Conservation (phyloP, 2,329 filamentous ascomycete species). For the Calonectria crousiana region DNA sequence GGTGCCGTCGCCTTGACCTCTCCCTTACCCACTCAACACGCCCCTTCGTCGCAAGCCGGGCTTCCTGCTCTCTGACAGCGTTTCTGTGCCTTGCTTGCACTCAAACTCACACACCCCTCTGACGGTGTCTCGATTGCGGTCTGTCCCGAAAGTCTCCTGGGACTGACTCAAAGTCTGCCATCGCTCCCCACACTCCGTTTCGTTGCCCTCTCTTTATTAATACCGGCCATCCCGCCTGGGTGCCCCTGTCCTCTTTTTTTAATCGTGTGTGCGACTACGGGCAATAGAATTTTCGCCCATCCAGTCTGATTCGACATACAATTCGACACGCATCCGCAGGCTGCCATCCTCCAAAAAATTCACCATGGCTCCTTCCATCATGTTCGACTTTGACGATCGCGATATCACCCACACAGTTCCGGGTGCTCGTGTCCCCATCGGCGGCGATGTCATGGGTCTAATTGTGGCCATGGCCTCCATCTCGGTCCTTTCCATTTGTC, state of each 20-base stretch:
- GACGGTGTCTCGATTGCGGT: constrained; percentile 2
- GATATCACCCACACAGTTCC: constrained; percentile 9
- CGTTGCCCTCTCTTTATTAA: constrained; percentile 15
- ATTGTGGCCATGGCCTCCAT: constrained; percentile 50
- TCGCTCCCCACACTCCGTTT: constrained; percentile 6
- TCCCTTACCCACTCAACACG: not conserved
- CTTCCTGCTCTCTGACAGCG: not conserved
- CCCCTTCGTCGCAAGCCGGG: not conserved
- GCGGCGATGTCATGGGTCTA: constrained; percentile 51
- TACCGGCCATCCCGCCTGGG: constrained; percentile 4
- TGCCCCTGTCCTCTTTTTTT: not conserved
- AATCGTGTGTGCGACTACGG: not conserved
- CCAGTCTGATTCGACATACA: not conserved
- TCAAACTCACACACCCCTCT: constrained; percentile 10
- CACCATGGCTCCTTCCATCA: not conserved
- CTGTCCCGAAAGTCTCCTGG: constrained; percentile 3
- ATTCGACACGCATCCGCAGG: not conserved
- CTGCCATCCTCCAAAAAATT: not conserved
- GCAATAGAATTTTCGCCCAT: not conserved
- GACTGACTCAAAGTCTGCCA: constrained; percentile 11
- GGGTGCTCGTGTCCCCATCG: constrained; percentile 46
- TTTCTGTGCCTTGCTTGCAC: constrained; percentile 2
- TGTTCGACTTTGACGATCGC: constrained; percentile 7
- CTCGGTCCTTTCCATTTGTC: constrained; percentile 51
- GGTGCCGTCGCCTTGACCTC: constrained; percentile 2